Evolutionary conservation across 176 grass and related monocot genomes (phyloP), one percentile per base, ranked within the genome.

Genomic region (Bonia amplexicaulis): DNA sequence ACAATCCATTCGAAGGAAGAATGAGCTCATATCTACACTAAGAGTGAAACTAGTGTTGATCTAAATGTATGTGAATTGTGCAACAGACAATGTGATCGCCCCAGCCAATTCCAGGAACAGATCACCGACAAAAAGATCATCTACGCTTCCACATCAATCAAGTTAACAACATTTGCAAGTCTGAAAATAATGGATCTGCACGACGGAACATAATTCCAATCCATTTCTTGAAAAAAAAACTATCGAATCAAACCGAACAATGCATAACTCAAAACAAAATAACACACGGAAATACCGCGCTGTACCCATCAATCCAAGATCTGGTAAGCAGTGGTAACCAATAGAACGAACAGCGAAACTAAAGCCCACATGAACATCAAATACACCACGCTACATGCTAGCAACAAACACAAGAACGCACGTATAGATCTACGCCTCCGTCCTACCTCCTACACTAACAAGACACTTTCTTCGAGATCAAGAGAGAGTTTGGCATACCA

Each of bases 81-180:
- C 58, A 60, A 60, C 58, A 11, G 25, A 44, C 37, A 81, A 67
- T 46, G 70, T 15, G 78, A 87, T 82, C 39, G 35, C 70, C 37
- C 20, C 60, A 45, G 13, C 25, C 33, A 22, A 29, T 47, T 33
- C 49, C 17, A 71, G 39, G 12, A 57, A 37, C 26, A 86, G 45
- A 81, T 42, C 77, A 80, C n/a, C 45, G 11, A 80, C 67, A 12
- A 26, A 67, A 66, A 39, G 9, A 66, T 52, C 41, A 62, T 8
- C n/a, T 16, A 67, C n/a, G 17, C 45, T 29, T 76, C 8, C 2
- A 51, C 29, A 76, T 52, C 31, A 6, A 9, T 2, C 47, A 55
- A 53, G n/a, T 19, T 23, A 67, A 20, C 48, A 33, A 17, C 33
- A 57, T 68, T 15, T 14, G 4, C 48, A 57, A 29, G 44, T 15